Evolutionary conservation across 495 filamentous ascomycete genomes (phyloP).

Genomic region (Podospora anserina): DNA sequence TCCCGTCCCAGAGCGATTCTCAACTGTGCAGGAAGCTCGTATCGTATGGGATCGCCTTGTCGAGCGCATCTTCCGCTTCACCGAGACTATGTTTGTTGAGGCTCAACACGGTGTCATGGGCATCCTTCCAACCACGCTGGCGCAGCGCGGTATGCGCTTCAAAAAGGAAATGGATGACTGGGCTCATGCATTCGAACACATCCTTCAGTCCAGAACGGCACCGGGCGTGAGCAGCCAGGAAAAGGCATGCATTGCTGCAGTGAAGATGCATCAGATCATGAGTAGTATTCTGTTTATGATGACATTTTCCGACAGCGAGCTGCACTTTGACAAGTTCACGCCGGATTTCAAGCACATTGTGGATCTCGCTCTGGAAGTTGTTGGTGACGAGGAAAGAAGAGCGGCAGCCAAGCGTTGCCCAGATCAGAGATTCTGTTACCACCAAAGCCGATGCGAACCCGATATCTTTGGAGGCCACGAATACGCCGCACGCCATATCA

Average conservation of each 20-base stretch:
- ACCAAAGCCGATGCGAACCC: conserved; percentile 34
- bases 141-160: conserved; percentile 43
- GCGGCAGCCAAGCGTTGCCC: conserved; percentile 46
- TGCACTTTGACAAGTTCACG: conserved; percentile 45
- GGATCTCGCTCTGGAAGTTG: conserved; percentile 45
- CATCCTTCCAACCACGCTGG: conserved; percentile 44
- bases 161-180: conserved; percentile 49
- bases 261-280: conserved; percentile 57
- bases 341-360: conserved; percentile 43
- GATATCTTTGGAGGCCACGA: conserved; percentile 43
- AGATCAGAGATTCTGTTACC: conserved; percentile 40
- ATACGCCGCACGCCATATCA: conserved; percentile 47
- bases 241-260: conserved; percentile 51
- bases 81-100: conserved; percentile 48
- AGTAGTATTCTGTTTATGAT: conserved; percentile 51
- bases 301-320: conserved; percentile 49
- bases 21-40: conserved; percentile 48
- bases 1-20: conserved; percentile 47
- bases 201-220: conserved; percentile 45
- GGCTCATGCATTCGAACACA: conserved; percentile 50
- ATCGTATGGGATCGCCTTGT: conserved; percentile 48
- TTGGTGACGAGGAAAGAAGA: conserved; percentile 48
- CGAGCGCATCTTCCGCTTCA: conserved; percentile 53
- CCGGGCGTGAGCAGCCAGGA: conserved; percentile 51
- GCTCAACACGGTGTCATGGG: conserved; percentile 45